These are phyloP conservation scores for Pyrenula aspistea DNA, from an alignment of 495 filamentous ascomycete genomes.

Conservation along the genomic window DNA sequence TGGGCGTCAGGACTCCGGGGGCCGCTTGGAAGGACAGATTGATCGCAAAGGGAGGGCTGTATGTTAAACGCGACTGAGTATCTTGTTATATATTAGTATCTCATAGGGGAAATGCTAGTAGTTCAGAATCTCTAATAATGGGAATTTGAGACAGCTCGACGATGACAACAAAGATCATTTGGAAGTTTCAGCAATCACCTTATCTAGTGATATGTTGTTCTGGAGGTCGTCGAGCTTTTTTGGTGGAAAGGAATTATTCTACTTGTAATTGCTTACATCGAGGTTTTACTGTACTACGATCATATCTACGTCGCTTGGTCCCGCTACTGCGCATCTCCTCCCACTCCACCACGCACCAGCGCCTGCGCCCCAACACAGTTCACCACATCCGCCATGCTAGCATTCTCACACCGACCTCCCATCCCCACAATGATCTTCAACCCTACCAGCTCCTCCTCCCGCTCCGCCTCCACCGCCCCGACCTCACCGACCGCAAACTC, in stretches of 20 bases:
- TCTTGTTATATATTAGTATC: background rate
- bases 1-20: conserved; percentile 40
- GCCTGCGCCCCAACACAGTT: background rate
- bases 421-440: conserved; percentile 24
- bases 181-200: too few species aligned
- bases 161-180: too few species aligned
- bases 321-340: too few species aligned
- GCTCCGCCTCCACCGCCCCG: conserved; percentile 54
- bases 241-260: too few species aligned
- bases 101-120: too few species aligned
- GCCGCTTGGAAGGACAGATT: conserved; percentile 34
- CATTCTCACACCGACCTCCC: background rate
- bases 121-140: too few species aligned
- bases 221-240: too few species aligned
- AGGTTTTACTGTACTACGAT: too few species aligned
- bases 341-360: background rate
- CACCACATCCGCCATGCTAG: background rate
- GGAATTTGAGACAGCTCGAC: too few species aligned
- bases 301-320: too few species aligned
- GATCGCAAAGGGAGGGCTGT: conserved; percentile 25
- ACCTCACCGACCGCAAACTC: conserved; percentile 54
- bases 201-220: too few species aligned
- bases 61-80: conserved; percentile 18
- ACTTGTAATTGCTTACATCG: too few species aligned
- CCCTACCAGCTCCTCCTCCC: conserved; percentile 92